Conservation (phyloP, 371 early-diverging fungal genomes). For the Entomophthora muscae region DNA sequence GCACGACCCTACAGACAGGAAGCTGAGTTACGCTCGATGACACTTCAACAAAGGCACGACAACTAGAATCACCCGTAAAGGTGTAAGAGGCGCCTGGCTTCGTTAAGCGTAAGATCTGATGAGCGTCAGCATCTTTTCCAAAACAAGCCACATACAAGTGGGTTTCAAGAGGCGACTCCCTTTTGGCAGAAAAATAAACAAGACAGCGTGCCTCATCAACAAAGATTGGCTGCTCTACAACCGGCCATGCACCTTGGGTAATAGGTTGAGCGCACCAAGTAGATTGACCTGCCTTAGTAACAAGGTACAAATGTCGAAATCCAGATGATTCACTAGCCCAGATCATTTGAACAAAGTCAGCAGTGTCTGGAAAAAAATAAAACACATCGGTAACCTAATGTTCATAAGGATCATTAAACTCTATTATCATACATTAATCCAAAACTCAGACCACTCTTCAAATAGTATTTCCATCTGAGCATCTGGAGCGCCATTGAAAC, state of each 20-base stretch:
- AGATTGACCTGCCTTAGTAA: slow-evolving; percentile 13
- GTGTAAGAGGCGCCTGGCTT: slow-evolving; percentile 33
- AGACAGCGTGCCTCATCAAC: slow-evolving; percentile 35
- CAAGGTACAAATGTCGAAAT: slow-evolving; percentile 44
- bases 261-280: slow-evolving; percentile 12
- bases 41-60: slow-evolving; percentile 28
- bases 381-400: slow-evolving; percentile 26
- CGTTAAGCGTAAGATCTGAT: slow-evolving; percentile 25
- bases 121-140: slow-evolving; percentile 10
- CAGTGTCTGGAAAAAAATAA: slow-evolving; percentile 19
- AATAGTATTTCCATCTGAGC: not conserved
- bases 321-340: slow-evolving; percentile 46
- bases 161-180: slow-evolving; percentile 39
- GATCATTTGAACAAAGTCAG: slow-evolving; percentile 22
- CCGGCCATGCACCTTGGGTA: slow-evolving; percentile 31
- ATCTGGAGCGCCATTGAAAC: slow-evolving; percentile 16
- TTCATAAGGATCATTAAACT: not conserved
- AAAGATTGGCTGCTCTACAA: slow-evolving; percentile 31
- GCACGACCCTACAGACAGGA: slow-evolving; percentile 17
- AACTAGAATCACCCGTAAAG: slow-evolving; percentile 22
- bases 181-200: slow-evolving; percentile 50
- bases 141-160: slow-evolving; percentile 45
- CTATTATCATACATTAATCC: not conserved
- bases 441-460: not conserved
- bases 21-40: slow-evolving; percentile 30